Evolutionary conservation across 179 eudicot species (phyloP), one percentile per base, ranked within the genome.

Genomic region (Beta lomatogona): DNA sequence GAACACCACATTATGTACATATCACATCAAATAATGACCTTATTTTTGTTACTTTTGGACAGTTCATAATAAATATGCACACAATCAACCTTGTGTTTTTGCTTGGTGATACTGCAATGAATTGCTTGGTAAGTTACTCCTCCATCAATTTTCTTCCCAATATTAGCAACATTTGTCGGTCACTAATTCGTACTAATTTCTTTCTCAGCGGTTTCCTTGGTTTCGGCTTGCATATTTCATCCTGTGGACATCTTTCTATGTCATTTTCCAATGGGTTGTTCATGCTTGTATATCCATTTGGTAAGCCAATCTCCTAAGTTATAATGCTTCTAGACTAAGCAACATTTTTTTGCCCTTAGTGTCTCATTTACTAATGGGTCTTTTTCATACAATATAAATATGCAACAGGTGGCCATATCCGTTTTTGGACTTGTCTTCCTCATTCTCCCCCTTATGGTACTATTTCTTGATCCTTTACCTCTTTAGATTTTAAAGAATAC

Each of bases 391-490:
- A 44, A 44, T 1, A 36, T 36, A 36, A 21, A 19, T 60, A 16
- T 55, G 52, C 12, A 21, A 85, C 89, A 95, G 98, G 98, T 95
- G 99, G 99, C 97, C 98, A 10, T 95, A 95, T 86, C 98, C 97
- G 46, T 92, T 95, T 84, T 91, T 95, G 88, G 99, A 95, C 85
- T 83, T 95, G 85, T 91, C 97, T 77, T 86, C 92, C 73, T 74
- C 93, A 77, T 87, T 85, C 79, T 78, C 97, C 81, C 99, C 99
- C 14, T 73, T 94, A 81, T 95, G 99, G 98, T 95, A 87, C 48
- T 79, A 76, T 41, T 41, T n/a, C 61, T 22, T 53, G 10, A n/a
- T 13, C 80, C 21, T 69, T 79, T 19, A 6, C 25, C 44, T 21
- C 70, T 31, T 59, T 25, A 8, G 16, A 31, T 4, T 18, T 44